A percentile compares a stretch with the other conserved stretches of the same genome.
These are phyloP conservation scores for Sclerotinia nivalis DNA, from an alignment of 2,329 filamentous ascomycete species.

Conservation along the genomic window DNA sequence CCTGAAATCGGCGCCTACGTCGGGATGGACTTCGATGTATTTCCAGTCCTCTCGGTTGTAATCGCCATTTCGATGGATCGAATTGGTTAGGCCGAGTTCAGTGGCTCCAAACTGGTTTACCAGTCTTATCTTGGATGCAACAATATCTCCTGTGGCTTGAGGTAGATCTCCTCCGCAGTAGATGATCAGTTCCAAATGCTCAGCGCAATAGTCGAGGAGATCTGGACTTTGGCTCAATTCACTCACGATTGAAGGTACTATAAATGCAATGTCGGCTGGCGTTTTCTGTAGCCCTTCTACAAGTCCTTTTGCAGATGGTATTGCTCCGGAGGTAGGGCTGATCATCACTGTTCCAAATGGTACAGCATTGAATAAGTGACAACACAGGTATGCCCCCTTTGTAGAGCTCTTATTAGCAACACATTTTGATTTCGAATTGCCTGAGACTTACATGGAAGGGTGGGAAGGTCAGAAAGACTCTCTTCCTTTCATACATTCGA, in stretches of 20 bases:
- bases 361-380: conserved; percentile 3
- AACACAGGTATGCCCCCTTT: conserved; percentile 2
- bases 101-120: conserved; percentile 3
- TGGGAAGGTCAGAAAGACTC: conserved; percentile 2
- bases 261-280: background rate
- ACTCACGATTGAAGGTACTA: conserved; percentile 7
- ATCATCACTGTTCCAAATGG: conserved; percentile 8
- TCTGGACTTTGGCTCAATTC: conserved; percentile 9
- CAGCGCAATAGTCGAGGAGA: background rate
- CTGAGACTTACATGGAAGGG: conserved; percentile 8
- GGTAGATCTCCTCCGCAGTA: conserved; percentile 23
- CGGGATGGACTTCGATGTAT: conserved; percentile 26
- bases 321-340: conserved; percentile 2
- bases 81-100: background rate
- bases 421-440: background rate
- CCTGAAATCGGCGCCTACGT: conserved; percentile 39
- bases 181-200: background rate
- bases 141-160: conserved; percentile 3
- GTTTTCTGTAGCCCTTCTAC: conserved; percentile 1
- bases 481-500: conserved; percentile 1
- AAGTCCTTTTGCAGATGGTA: conserved; percentile 7
- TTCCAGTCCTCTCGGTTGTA: background rate
- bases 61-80: background rate
- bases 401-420: background rate
- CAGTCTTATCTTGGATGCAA: conserved; percentile 13